phyloP scores from a whole-genome alignment of 306 rosid genomes.

The Lathyrus sativus region DNA sequence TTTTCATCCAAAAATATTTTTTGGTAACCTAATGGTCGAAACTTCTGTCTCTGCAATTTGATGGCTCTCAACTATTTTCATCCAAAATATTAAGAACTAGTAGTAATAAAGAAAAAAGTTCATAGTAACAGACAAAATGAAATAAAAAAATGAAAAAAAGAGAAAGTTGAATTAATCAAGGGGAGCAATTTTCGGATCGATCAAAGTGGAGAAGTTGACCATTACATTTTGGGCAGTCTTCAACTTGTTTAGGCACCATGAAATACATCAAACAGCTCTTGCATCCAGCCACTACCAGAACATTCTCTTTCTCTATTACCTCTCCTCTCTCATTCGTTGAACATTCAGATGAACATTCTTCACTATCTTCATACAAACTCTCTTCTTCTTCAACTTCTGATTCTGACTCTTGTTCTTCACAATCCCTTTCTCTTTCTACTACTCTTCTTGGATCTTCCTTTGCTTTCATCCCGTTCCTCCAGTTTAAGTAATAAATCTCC shows the following conservation, averaged over 20 bases:
- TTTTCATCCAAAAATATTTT: too few species aligned
- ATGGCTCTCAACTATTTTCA: background rate
- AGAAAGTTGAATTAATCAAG: background rate
- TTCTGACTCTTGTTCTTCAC: conserved; percentile 48
- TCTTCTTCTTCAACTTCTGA: conserved; percentile 65
- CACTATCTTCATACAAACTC: conserved; percentile 71
- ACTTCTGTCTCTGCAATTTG: background rate
- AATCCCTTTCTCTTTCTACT: conserved; percentile 47
- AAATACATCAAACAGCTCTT: conserved; percentile 90
- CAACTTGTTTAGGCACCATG: conserved; percentile 89
- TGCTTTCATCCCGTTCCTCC: conserved; percentile 94
- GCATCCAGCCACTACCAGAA: conserved; percentile 96
- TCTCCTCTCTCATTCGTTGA: background rate
- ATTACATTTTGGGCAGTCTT: conserved; percentile 85
- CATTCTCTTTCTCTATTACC: conserved; percentile 48
- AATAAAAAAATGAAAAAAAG: background rate
- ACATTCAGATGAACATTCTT: conserved; percentile 72
- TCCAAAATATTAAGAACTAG: background rate
- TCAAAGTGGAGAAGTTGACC: conserved; percentile 95
- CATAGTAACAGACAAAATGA: conserved; percentile 2
- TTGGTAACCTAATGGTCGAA: background rate
- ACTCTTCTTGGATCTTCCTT: conserved; percentile 79
- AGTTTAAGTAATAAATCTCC: conserved; percentile 90
- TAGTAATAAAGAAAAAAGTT: background rate
- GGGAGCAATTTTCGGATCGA: conserved; percentile 67